phyloP scores from a whole-genome alignment of 139 green algal species.

The Edaphochlamys debaryana region DNA sequence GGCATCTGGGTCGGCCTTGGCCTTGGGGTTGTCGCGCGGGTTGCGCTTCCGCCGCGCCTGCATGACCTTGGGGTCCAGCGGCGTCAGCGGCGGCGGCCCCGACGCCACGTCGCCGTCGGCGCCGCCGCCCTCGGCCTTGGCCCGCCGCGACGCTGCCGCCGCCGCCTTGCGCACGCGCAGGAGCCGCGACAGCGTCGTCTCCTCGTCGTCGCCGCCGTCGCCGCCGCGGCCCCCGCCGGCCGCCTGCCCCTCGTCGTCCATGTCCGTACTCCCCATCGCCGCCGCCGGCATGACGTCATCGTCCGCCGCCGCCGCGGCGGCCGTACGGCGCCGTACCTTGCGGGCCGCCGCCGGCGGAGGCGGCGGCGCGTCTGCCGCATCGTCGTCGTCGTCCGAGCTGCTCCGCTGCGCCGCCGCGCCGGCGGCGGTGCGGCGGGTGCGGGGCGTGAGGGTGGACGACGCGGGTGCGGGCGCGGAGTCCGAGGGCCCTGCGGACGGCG shows the following conservation, averaged over 20 bases:
- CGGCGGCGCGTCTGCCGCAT: background rate
- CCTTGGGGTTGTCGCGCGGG: slow-evolving; percentile 19
- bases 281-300: too few relatives aligned
- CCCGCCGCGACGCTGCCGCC: background rate
- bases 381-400: too few relatives aligned
- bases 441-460: background rate
- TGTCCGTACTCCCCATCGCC: slow-evolving; percentile 1
- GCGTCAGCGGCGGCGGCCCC: slow-evolving; percentile 6
- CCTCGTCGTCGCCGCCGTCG: background rate
- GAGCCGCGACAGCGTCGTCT: background rate
- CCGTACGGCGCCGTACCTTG: background rate
- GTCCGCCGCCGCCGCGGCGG: background rate
- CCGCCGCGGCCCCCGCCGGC: background rate
- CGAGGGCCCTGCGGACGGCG: too few relatives aligned
- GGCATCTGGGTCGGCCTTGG: too few relatives aligned
- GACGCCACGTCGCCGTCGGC: background rate
- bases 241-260: background rate
- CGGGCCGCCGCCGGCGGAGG: background rate
- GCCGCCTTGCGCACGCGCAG: slow-evolving; percentile 1
- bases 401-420: too few relatives aligned
- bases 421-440: too few relatives aligned
- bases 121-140: background rate
- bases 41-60: slow-evolving; percentile 21
- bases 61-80: slow-evolving; percentile 24
- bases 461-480: too few relatives aligned